Evolutionary conservation across 352 stramenopile genomes (phyloP).

Genomic region (Globisporangium rhizosaccharum): DNA sequence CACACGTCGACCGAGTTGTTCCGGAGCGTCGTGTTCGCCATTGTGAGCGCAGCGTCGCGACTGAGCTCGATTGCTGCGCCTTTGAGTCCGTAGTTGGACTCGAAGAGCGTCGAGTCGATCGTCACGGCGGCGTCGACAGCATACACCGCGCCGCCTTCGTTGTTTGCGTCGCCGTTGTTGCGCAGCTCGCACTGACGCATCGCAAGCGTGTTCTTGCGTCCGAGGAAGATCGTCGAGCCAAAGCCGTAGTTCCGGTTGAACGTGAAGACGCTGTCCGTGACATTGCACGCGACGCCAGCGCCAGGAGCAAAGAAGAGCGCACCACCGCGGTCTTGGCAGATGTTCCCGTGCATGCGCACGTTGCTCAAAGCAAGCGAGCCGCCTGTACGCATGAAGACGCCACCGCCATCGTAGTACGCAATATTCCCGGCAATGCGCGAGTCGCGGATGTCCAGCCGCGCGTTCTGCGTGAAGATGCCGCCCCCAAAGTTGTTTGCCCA

Average conservation of each 20-base stretch:
- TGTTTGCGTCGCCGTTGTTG: slow-evolving; percentile 29
- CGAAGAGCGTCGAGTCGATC: slow-evolving; percentile 28
- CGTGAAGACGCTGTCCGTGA: slow-evolving; percentile 28
- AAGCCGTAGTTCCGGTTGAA: slow-evolving; percentile 43
- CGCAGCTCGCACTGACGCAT: slow-evolving; percentile 19
- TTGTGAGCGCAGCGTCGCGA: slow-evolving; percentile 25
- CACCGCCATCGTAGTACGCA: slow-evolving; percentile 58
- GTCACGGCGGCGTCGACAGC: slow-evolving; percentile 31
- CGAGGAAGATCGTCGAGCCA: slow-evolving; percentile 46
- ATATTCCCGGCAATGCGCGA: slow-evolving; percentile 35
- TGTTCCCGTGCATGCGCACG: slow-evolving; percentile 25
- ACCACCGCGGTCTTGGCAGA: slow-evolving; percentile 37
- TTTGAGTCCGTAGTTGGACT: slow-evolving; percentile 32
- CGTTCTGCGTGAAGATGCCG: slow-evolving; percentile 31
- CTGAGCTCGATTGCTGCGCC: slow-evolving; percentile 48
- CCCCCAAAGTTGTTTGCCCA: slow-evolving; percentile 50
- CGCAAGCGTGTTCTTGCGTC: slow-evolving; percentile 37
- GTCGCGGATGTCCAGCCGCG: slow-evolving; percentile 13
- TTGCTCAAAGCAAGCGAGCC: slow-evolving; percentile 19
- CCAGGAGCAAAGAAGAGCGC: slow-evolving; percentile 41
- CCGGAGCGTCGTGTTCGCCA: slow-evolving; percentile 19
- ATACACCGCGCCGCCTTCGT: slow-evolving; percentile 41
- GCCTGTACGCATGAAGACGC: slow-evolving; percentile 36
- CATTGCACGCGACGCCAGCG: slow-evolving; percentile 13
- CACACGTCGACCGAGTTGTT: slow-evolving; percentile 32